Evolutionary conservation across 345 rosid species (phyloP), one percentile per base, ranked within the genome.

Genomic region (Luvunga scandens): DNA sequence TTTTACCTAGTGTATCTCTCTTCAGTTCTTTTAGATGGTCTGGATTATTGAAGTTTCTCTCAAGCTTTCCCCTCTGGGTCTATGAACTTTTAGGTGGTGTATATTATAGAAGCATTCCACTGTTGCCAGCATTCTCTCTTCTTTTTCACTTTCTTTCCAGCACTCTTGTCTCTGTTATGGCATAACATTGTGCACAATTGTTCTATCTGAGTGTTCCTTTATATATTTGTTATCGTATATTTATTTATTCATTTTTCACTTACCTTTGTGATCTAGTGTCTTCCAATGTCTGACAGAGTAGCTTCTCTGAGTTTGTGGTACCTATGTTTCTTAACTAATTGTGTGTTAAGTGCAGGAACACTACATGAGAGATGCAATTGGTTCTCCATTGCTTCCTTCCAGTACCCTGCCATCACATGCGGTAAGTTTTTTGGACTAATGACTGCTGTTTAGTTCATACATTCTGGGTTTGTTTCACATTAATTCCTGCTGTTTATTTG

Each of bases 281-380:
- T 33, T 66, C 27, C 21, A 38, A 27, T 53, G 24, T 53, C 16
- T 36, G 31, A 64, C 12, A 66, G 34, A 53, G 25, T 56, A 42
- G 22, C 60, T 33, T 48, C 61, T 73, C 27, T 7, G 27, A n/a
- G 48, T 42, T 72, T 64, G n/a, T 60, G 64, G 69, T 74, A 53
- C 30, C 55, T 42, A 60, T 66, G 48, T 65, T 27, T 76, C 6
- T 53, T 56, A 27, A 27, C 69, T 78, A 28, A 64, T 69, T 38
- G 38, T 70, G 48, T 61, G 74, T 70, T 70, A 53, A 78, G 69
- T 28, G 75, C 84, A 96, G 99, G 97, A 90, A 84, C 77, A 76
- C 77, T 91, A 89, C 88, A 88, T 94, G 30, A 89, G 80, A 74
- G 98, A 93, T 18, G 89, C 98, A 61, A 87, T 97, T 81, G 99